A percentile compares a stretch with the other conserved stretches of the same genome.
These are phyloP conservation scores for Metschnikowia lunata DNA, from an alignment of 805 yeast genomes.

Conservation along the genomic window DNA sequence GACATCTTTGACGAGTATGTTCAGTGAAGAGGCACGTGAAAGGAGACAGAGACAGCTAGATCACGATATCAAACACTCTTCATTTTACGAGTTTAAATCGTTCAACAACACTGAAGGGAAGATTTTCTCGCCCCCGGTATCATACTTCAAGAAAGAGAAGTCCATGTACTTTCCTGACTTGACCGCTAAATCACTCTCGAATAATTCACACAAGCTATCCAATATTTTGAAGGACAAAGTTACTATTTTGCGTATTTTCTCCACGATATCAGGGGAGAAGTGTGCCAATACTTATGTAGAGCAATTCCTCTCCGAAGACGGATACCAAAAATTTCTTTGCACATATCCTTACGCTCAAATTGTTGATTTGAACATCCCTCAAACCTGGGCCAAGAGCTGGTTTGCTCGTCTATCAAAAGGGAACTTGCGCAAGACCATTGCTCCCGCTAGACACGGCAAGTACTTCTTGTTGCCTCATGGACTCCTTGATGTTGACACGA, in stretches of 20 bases:
- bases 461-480: constrained; percentile 64
- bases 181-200: constrained; percentile 48
- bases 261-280: constrained; percentile 66
- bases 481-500: constrained; percentile 51
- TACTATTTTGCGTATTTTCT: constrained; percentile 60
- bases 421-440: constrained; percentile 41
- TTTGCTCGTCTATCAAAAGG: constrained; percentile 45
- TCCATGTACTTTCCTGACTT: constrained; percentile 83
- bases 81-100: constrained; percentile 41
- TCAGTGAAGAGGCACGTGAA: constrained; percentile 34
- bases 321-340: constrained; percentile 35
- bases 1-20: constrained; percentile 17
- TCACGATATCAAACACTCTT: constrained; percentile 41
- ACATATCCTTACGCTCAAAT: constrained; percentile 58
- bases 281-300: constrained; percentile 61
- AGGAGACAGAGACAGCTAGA: constrained; percentile 36
- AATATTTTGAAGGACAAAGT: constrained; percentile 45
- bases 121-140: constrained; percentile 76
- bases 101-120: constrained; percentile 70
- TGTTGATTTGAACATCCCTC: constrained; percentile 73
- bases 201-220: constrained; percentile 34
- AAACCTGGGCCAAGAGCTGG: constrained; percentile 63
- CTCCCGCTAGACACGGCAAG: constrained; percentile 46
- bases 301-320: constrained; percentile 38
- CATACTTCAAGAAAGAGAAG: constrained; percentile 67